Evolutionary conservation across 495 filamentous ascomycete species (phyloP).

Genomic region (Halenospora varia): DNA sequence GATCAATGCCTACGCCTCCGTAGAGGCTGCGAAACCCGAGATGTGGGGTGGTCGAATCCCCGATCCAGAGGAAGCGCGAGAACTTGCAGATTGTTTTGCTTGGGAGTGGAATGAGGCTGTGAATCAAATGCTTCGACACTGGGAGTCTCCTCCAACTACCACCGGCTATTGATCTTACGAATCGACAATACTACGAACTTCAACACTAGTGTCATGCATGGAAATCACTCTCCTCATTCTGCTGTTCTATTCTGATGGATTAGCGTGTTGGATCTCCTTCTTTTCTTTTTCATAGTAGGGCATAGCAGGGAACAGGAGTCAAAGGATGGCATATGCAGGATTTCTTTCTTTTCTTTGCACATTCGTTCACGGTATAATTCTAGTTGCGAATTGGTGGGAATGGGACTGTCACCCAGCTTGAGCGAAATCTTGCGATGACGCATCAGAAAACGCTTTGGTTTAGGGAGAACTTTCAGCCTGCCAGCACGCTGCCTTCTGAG

Average conservation of each 20-base stretch:
- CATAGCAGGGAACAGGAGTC: background rate
- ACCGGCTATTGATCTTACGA: slow-evolving; percentile 17
- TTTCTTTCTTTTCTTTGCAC: background rate
- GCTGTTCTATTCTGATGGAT: no score
- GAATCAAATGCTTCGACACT: slow-evolving; percentile 63
- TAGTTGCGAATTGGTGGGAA: no score
- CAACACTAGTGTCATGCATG: no score
- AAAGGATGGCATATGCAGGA: no score
- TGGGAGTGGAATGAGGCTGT: slow-evolving; percentile 67
- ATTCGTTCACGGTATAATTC: background rate
- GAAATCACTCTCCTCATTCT: no score
- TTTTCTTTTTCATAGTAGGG: background rate
- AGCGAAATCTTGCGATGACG: no score
- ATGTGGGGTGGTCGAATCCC: slow-evolving; percentile 71
- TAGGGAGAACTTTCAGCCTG: no score
- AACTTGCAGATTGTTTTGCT: slow-evolving; percentile 59
- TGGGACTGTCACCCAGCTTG: no score
- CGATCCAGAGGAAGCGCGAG: slow-evolving; percentile 44
- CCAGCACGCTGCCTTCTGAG: no score
- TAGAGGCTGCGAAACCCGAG: slow-evolving; percentile 56
- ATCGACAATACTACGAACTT: no score
- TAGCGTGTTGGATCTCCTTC: background rate
- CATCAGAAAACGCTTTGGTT: no score
- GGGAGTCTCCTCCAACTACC: slow-evolving; percentile 54
- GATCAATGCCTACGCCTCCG: slow-evolving; percentile 54